Evolutionary conservation across 2,329 filamentous ascomycete species (phyloP), one percentile per base, ranked within the genome.

Genomic region (Celoporthe dispersa): DNA sequence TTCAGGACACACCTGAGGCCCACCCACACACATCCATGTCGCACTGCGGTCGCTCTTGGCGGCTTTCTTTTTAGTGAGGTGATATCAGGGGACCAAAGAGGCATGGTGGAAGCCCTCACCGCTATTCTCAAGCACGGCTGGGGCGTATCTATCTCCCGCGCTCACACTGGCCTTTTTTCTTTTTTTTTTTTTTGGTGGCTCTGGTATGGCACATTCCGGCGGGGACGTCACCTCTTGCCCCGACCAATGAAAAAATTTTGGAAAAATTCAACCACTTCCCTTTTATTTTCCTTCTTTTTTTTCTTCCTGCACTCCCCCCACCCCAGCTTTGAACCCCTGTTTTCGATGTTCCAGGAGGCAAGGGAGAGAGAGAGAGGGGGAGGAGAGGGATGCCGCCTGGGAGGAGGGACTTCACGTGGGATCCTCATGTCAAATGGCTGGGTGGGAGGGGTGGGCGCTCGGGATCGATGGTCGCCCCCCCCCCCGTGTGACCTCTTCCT

Each of bases 31-130:
- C 16, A 72, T 62, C 66, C 39, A 48, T 64, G 68, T 69, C 70
- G 68, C 70, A 72, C 70, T 68, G 70, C 70, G 70, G 66, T 55
- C 51, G 68, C 64, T 68, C 51, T 66, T 68, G 35, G 65, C 65
- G 70, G 70, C 70, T 63, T 60, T 60, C 57, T 66, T 68, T 64
- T 64, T 68, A 61, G 70, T 72, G 70, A 72, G 70, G 68, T 70
- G 70, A 70, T 72, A 70, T 70, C 65, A 48, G 70, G 53, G 22
- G 31, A 63, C 69, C 41, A n/a, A 69, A 71, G 41, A 19, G 59
- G 69, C 22, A 19, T 71, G 69, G 69, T 9, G 71, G 16, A 28
- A 28, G 55, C 67, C 53, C 65, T 72, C 71, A 72, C 71, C 71
- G 71, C 71, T 71, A 68, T 65, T 72, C 69, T 68, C 66, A 55